Conservation (phyloP, 2,329 filamentous ascomycete genomes). For the Fusarium denticulatum region DNA sequence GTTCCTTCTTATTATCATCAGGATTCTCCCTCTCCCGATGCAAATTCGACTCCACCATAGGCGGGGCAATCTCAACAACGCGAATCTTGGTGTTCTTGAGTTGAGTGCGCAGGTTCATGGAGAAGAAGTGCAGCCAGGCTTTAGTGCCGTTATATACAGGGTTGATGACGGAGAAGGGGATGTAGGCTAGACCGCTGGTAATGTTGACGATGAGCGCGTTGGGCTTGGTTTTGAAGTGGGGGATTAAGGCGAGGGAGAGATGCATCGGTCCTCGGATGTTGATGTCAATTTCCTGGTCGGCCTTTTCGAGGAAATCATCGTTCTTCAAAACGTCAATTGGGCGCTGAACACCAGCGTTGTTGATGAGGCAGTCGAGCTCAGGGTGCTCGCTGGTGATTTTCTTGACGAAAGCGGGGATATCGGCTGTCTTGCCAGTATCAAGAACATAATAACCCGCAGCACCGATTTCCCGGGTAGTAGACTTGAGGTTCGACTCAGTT, state of each 20-base stretch:
- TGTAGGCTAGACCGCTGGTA: slow-evolving; percentile 62
- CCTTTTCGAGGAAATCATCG: slow-evolving; percentile 58
- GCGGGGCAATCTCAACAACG: slow-evolving; percentile 66
- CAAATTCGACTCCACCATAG: slow-evolving; percentile 63
- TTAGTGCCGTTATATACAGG: slow-evolving; percentile 70
- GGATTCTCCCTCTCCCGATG: slow-evolving; percentile 65
- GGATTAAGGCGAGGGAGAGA: slow-evolving; percentile 58
- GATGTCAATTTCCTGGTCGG: slow-evolving; percentile 67
- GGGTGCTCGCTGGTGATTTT: slow-evolving; percentile 59
- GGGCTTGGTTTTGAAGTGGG: slow-evolving; percentile 57
- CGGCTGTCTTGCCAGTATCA: slow-evolving; percentile 58
- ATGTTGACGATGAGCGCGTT: slow-evolving; percentile 62
- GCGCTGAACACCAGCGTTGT: slow-evolving; percentile 68
- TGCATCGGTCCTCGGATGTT: slow-evolving; percentile 69
- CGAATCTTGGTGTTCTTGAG: slow-evolving; percentile 53
- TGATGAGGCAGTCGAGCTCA: slow-evolving; percentile 64
- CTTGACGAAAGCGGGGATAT: slow-evolving; percentile 57
- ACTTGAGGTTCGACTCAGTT: slow-evolving; percentile 63
- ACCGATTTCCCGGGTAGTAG: slow-evolving; percentile 55
- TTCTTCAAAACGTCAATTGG: slow-evolving; percentile 58
- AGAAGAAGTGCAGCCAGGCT: slow-evolving; percentile 66
- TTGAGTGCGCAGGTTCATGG: slow-evolving; percentile 63
- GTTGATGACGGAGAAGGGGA: slow-evolving; percentile 63
- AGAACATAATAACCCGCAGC: slow-evolving; percentile 61
- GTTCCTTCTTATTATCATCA: slow-evolving; percentile 67